phyloP scores from a whole-genome alignment of 148 eudicot species.

The Selenicereus undatus region DNA sequence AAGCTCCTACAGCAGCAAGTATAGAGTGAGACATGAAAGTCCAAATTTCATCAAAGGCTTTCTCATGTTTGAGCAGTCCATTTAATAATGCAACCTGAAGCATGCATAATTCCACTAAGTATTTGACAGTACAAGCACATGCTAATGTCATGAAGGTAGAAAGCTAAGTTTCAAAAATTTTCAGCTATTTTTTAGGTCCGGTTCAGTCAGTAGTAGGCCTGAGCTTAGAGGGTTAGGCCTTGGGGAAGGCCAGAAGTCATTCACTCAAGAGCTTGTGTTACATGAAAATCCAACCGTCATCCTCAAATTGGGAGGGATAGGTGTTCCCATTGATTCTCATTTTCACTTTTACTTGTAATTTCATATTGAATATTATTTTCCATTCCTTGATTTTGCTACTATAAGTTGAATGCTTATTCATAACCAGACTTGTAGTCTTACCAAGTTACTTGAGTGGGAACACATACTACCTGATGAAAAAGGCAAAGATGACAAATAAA shows the following conservation, averaged over 20 bases:
- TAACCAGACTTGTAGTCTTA: background rate
- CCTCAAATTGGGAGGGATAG: background rate
- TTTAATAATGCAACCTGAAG: background rate
- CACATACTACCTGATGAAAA: background rate
- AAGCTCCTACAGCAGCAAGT: conserved; percentile 66
- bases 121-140: background rate
- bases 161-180: background rate
- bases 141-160: background rate
- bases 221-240: background rate
- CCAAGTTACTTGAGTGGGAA: conserved; percentile 4
- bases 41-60: background rate
- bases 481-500: background rate
- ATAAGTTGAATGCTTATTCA: background rate
- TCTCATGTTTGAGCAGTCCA: background rate
- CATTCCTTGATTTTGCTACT: background rate
- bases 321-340: background rate
- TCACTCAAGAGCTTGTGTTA: background rate
- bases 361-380: too few species aligned
- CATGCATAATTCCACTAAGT: background rate
- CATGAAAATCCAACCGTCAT: background rate
- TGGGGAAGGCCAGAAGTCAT: background rate
- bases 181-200: background rate
- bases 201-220: background rate
- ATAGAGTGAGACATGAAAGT: conserved; percentile 8
- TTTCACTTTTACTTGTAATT: background rate